phyloP scores from a whole-genome alignment of 2,329 filamentous ascomycete species.

The Eutypa lata region DNA sequence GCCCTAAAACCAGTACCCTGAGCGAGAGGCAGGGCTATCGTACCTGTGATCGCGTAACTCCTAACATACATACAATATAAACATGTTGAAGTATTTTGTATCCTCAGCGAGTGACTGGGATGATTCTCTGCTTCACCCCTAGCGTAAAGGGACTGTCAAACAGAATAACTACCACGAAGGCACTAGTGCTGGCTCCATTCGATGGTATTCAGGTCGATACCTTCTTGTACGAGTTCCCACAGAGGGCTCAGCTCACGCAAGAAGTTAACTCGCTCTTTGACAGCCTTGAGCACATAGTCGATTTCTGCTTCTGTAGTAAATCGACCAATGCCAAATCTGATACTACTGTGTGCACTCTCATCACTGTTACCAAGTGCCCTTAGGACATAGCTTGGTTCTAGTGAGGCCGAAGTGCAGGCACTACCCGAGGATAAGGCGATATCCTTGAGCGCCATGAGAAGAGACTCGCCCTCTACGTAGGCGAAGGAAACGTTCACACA shows the following conservation, averaged over 20 bases:
- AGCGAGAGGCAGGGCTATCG: not conserved
- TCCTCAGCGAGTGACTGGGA: no score
- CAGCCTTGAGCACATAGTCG: slow-evolving; percentile 94
- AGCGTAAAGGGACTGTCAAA: no score
- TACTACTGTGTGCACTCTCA: slow-evolving; percentile 96
- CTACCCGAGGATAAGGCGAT: slow-evolving; percentile 96
- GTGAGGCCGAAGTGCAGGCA: slow-evolving; percentile 92
- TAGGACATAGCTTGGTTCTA: slow-evolving; percentile 95
- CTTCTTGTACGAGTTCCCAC: slow-evolving; percentile 98
- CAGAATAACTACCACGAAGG: no score
- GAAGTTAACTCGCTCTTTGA: slow-evolving; percentile 86
- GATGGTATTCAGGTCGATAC: slow-evolving; percentile 91
- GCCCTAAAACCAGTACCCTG: not conserved
- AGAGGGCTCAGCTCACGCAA: slow-evolving; percentile 90
- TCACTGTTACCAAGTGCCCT: slow-evolving; percentile 93
- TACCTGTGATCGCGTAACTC: not conserved
- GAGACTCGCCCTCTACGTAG: slow-evolving; percentile 95
- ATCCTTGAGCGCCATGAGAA: slow-evolving; percentile 97
- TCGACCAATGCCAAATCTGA: slow-evolving; percentile 93
- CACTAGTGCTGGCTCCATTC: slow-evolving; percentile 91
- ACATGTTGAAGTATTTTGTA: not conserved
- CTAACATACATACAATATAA: not conserved
- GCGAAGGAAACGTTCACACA: slow-evolving; percentile 99
- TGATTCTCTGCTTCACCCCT: no score
- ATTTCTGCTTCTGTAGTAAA: slow-evolving; percentile 96